Percentiles rank a stretch among this genome's conserved stretches.
Conservation (phyloP, 176 grass and related monocot species). For the Leersia perrieri region DNA sequence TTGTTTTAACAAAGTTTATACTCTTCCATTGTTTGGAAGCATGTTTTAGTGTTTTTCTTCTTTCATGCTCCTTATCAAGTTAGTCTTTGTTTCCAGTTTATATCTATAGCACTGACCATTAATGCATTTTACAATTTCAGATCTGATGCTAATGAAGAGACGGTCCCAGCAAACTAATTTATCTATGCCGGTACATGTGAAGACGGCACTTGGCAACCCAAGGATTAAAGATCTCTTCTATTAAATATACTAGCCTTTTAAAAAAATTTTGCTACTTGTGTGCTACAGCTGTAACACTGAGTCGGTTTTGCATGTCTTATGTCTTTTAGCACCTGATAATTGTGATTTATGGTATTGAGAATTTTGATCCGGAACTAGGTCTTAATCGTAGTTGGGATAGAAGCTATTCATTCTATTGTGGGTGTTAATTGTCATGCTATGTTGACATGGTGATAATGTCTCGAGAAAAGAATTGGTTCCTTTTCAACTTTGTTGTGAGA, state of each 20-base stretch:
- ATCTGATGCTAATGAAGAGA: background rate
- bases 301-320: background rate
- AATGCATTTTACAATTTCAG: constrained; percentile 29
- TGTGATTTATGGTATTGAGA: background rate
- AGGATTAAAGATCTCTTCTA: background rate
- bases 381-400: background rate
- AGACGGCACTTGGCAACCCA: background rate
- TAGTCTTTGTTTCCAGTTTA: background rate
- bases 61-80: background rate
- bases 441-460: constrained; percentile 25
- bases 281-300: background rate
- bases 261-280: constrained; percentile 11
- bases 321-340: background rate
- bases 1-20: background rate
- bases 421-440: constrained; percentile 2
- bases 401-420: constrained; percentile 4
- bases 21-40: background rate
- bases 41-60: background rate
- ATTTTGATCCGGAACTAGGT: constrained; percentile 25
- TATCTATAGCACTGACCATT: constrained; percentile 2
- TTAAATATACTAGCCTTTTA: constrained; percentile 18
- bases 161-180: constrained; percentile 1
- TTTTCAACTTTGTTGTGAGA: background rate
- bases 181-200: background rate
- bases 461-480: background rate